These are phyloP conservation scores for Ophiostoma ulmi DNA, from an alignment of 2,329 filamentous ascomycete species.

Conservation along the genomic window DNA sequence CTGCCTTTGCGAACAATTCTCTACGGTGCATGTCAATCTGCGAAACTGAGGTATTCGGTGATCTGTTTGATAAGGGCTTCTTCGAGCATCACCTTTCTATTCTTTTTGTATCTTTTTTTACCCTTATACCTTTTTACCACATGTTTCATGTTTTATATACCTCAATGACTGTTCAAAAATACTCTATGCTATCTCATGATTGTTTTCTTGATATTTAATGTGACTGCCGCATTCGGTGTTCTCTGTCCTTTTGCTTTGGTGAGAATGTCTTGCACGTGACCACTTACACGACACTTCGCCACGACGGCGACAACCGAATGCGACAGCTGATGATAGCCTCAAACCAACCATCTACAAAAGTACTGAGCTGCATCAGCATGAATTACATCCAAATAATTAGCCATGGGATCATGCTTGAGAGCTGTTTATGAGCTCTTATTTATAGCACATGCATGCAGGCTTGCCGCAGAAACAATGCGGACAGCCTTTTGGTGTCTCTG, in stretches of 20 bases:
- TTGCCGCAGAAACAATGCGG: neutral
- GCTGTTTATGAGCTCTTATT: no score
- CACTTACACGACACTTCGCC: neutral
- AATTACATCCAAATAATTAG: neutral
- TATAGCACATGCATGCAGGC: neutral
- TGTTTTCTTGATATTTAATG: neutral
- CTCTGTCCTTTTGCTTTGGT: neutral
- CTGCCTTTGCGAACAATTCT: neutral
- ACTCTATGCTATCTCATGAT: neutral
- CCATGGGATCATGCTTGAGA: no score
- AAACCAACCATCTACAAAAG: neutral
- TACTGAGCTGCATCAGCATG: neutral
- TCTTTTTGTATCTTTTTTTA: slow-evolving; percentile 6
- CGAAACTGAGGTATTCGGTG: neutral
- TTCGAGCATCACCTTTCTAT: neutral
- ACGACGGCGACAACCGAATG: neutral
- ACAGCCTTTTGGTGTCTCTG: neutral
- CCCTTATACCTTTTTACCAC: neutral
- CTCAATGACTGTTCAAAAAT: neutral
- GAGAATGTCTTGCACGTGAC: slow-evolving; percentile 9
- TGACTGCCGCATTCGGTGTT: neutral
- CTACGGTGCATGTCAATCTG: neutral
- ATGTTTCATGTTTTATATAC: neutral
- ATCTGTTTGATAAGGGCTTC: neutral
- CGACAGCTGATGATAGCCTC: no score